A percentile compares a stretch with the other conserved stretches of the same genome.
Evolutionary conservation across 345 rosid genomes (phyloP).

Genomic region (Euphorbia peplus): DNA sequence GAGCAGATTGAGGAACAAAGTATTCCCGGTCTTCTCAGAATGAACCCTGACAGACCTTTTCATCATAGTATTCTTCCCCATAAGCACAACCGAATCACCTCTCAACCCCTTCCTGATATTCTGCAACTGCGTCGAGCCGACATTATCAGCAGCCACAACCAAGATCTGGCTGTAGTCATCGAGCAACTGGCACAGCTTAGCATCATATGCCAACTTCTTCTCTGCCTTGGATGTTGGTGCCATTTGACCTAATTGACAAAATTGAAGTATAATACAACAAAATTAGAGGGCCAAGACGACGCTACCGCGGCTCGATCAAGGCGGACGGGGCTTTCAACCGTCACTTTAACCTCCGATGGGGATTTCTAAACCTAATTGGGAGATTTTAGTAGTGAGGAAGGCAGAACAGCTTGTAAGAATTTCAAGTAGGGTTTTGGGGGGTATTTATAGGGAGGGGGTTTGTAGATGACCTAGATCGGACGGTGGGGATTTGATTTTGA

Average conservation of each 20-base stretch:
- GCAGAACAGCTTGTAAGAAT: not conserved
- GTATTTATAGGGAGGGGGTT: slow-evolving; percentile 22
- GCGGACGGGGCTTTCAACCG: slow-evolving; percentile 52
- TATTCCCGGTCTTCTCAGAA: slow-evolving; percentile 69
- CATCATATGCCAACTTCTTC: slow-evolving; percentile 78
- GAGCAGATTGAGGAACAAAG: slow-evolving; percentile 49
- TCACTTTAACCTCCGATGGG: slow-evolving; percentile 58
- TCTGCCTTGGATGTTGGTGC: slow-evolving; percentile 62
- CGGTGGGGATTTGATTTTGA: slow-evolving; percentile 33
- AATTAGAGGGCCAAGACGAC: slow-evolving; percentile 61
- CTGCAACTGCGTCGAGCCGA: slow-evolving; percentile 92
- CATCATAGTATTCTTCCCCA: slow-evolving; percentile 99
- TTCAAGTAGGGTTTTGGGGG: not conserved
- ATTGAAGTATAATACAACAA: slow-evolving; percentile 13
- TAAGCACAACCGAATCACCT: slow-evolving; percentile 78
- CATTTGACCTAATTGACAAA: slow-evolving; percentile 25
- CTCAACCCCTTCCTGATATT: slow-evolving; percentile 76
- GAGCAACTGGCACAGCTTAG: slow-evolving; percentile 69
- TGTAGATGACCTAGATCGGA: slow-evolving; percentile 42
- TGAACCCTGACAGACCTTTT: slow-evolving; percentile 78
- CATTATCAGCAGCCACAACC: slow-evolving; percentile 78
- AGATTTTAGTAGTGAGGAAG: not conserved
- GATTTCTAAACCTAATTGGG: not conserved
- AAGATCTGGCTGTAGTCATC: slow-evolving; percentile 81
- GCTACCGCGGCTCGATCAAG: slow-evolving; percentile 50